Evolutionary conservation across 306 rosid species (phyloP).

Genomic region (Malus orientalis): DNA sequence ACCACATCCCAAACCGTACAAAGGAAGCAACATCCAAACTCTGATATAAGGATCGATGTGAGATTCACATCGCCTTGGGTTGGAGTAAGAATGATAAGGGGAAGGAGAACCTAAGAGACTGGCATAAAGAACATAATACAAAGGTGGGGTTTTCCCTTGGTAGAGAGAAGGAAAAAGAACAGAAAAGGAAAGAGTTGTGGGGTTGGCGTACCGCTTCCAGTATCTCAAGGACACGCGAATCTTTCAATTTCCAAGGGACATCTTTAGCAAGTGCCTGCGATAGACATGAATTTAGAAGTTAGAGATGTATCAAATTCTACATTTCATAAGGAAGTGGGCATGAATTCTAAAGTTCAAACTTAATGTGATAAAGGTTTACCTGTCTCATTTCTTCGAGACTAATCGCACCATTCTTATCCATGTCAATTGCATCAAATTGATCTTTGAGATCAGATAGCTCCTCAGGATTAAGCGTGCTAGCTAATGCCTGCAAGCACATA

Average conservation of each 20-base stretch:
- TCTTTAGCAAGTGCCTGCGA: constrained; percentile 98
- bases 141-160: background rate
- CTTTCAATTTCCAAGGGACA: constrained; percentile 96
- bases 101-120: background rate
- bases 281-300: constrained; percentile 13
- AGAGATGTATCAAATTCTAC: background rate
- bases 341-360: background rate
- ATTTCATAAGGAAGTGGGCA: background rate
- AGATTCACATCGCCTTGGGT: background rate
- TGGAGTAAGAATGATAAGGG: background rate
- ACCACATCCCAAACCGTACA: background rate
- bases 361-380: constrained; percentile 25
- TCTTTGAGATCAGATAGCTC: constrained; percentile 87
- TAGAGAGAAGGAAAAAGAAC: background rate
- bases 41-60: background rate
- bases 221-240: constrained; percentile 78
- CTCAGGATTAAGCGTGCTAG: constrained; percentile 82
- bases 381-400: constrained; percentile 99
- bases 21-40: constrained; percentile 4
- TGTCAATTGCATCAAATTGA: constrained; percentile 96
- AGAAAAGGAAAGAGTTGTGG: background rate
- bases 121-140: constrained; percentile 7
- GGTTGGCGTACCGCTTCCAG: constrained; percentile 71
- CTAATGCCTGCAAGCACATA: constrained; percentile 69
- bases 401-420: constrained; percentile 91